phyloP scores from a whole-genome alignment of 192 early-diverging fungal genomes.

The Coemansia sp. region DNA sequence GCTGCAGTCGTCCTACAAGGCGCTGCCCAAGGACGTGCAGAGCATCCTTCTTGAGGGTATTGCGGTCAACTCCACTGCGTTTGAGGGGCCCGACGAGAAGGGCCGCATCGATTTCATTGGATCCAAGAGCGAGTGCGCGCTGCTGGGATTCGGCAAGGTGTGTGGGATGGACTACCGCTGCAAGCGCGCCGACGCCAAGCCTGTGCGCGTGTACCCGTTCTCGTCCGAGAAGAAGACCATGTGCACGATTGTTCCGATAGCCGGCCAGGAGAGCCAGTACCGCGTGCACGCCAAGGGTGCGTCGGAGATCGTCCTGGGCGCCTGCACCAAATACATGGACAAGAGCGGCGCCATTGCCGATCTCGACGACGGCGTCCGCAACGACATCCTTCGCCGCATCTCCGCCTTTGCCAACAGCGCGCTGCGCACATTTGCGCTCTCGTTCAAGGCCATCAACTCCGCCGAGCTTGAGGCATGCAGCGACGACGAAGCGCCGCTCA shows the following conservation, averaged over 20 bases:
- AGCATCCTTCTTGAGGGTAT: conserved; percentile 63
- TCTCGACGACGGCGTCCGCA: conserved; percentile 51
- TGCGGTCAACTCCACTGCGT: conserved; percentile 76
- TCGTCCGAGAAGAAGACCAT: conserved; percentile 89
- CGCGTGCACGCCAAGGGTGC: conserved; percentile 79
- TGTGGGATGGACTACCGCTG: conserved; percentile 67
- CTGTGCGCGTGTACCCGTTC: conserved; percentile 84
- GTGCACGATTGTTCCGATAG: conserved; percentile 66
- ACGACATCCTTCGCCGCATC: conserved; percentile 58
- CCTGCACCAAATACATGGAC: conserved; percentile 66
- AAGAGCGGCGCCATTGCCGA: conserved; percentile 52
- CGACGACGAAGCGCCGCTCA: conserved; percentile 60
- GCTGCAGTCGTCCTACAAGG: conserved; percentile 54
- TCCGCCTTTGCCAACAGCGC: conserved; percentile 64
- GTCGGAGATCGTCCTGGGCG: conserved; percentile 72
- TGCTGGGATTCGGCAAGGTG: conserved; percentile 67
- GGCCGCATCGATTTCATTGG: conserved; percentile 68
- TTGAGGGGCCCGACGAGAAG: conserved; percentile 68
- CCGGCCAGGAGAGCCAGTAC: conserved; percentile 23
- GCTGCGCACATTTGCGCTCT: conserved; percentile 75
- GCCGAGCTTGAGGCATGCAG: conserved; percentile 51
- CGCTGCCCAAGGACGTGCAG: conserved; percentile 45
- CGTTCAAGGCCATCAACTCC: conserved; percentile 62
- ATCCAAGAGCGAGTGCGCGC: conserved; percentile 81
- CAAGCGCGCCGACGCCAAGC: conserved; percentile 54